Conservation (phyloP, 345 rosid species). For the Citrus cavaleriei region DNA sequence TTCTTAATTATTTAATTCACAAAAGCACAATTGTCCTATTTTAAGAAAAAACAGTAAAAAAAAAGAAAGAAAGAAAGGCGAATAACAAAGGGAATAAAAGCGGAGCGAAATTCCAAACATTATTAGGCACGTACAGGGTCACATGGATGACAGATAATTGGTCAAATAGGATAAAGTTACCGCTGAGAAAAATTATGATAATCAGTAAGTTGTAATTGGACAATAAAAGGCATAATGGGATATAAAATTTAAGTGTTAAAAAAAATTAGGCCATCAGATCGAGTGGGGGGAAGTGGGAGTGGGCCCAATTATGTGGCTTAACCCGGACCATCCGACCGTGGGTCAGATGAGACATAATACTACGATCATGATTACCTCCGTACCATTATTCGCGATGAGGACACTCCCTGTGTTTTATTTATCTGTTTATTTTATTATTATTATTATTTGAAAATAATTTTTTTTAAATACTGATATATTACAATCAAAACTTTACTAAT, state of each 20-base stretch:
- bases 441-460: no score
- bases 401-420: no score
- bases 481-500: no score
- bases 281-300: neutral
- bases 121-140: neutral
- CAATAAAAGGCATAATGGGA: slow-evolving; percentile 2
- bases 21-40: neutral
- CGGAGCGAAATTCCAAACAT: neutral
- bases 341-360: neutral
- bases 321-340: neutral
- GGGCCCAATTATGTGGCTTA: slow-evolving; percentile 12
- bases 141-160: slow-evolving; percentile 8
- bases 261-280: slow-evolving; percentile 5
- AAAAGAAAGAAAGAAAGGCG: no score
- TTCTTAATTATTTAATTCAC: neutral
- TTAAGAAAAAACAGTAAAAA: no score
- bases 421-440: no score
- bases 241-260: slow-evolving; percentile 9
- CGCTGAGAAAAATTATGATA: neutral
- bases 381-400: neutral
- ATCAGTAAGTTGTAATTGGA: neutral
- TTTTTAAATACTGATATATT: no score
- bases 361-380: neutral
- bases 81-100: neutral
- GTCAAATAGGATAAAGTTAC: slow-evolving; percentile 11